Base-by-base conservation (phyloP, 2,329 filamentous ascomycete species). In the Sarocladiaceae sp. region DNA sequence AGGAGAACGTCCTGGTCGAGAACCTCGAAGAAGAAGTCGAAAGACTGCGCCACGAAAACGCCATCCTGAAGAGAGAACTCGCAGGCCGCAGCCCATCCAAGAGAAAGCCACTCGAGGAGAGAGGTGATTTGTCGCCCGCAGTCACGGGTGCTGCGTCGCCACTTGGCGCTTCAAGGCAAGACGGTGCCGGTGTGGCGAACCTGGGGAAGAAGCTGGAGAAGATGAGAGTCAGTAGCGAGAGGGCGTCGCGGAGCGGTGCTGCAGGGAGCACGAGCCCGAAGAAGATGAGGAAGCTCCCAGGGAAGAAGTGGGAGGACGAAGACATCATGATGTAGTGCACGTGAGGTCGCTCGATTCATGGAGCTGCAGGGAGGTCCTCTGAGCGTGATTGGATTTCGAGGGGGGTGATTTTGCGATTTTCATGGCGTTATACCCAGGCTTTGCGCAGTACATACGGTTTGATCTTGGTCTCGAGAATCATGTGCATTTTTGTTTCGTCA, bases 1-100 rank as follows among this genome's bases (percentile, higher is more conserved):
- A 85, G 54, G 77, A 83, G 58, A 83, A 83, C 34, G 64, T 76
- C 2, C 60, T 78, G 2, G 67, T 82, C 5, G 77, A 83, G 55
- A 75, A 83, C 35, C 65, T 89, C 1, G 78, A 85, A 54, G 66
- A 79, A 41, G 85, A 90, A 57, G 88, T 89, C 45, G 80, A 85
- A 48, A 70, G 76, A 3, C 68, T 91, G 29, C 73, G 81, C 12
- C 73, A 75, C 19, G 83, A 85, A 54, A 70, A 88, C 16, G 71
- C 71, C 2, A 67, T 80, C 3, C 60, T 90, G 19, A 81, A 81
- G 57, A 74, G 84, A 27, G 83, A 89, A 61, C 57, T 88, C 5
- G 68, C 69, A 0, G 70, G 69, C 12, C 73, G 78, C 44, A 88
- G 80, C 45, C 83, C 83, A 0, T 78, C 70, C 3, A 83, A 79